Conservation (phyloP, 2,329 filamentous ascomycete genomes). For the Sordariomycetes sp. region DNA sequence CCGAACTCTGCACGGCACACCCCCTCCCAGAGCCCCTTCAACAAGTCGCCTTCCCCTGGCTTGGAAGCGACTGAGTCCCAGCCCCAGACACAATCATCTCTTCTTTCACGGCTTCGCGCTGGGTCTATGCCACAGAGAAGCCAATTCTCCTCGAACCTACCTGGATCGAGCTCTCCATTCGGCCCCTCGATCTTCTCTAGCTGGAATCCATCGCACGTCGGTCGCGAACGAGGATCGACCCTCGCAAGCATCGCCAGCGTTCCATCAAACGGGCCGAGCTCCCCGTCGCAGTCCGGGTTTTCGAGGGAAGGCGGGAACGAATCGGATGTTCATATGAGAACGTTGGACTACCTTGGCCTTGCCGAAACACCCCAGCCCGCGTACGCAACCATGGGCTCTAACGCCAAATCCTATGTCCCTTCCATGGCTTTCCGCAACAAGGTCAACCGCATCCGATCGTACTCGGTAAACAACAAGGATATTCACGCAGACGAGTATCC, state of each 20-base stretch:
- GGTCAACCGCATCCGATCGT: constrained; percentile 85
- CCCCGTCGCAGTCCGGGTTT: constrained; percentile 77
- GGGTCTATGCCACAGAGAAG: constrained; percentile 90
- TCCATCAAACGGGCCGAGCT: constrained; percentile 81
- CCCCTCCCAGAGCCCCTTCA: constrained; percentile 77
- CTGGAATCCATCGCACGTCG: constrained; percentile 60
- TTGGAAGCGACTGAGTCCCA: constrained; percentile 36
- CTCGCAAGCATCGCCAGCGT: constrained; percentile 76
- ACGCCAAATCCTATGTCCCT: constrained; percentile 66
- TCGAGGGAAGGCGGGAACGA: constrained; percentile 79
- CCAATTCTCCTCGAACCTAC: constrained; percentile 48
- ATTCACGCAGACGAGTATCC: constrained; percentile 89
- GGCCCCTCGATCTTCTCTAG: constrained; percentile 85
- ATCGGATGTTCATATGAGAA: constrained; percentile 79
- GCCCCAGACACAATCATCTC: constrained; percentile 53
- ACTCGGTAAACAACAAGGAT: constrained; percentile 97
- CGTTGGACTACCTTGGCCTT: constrained; percentile 88
- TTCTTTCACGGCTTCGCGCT: constrained; percentile 78
- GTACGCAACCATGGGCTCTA: constrained; percentile 64
- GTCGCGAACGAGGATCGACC: constrained; percentile 77
- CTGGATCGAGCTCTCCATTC: constrained; percentile 58
- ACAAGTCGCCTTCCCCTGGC: constrained; percentile 53
- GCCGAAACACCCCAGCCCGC: constrained; percentile 85
- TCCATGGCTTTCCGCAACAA: constrained; percentile 70
- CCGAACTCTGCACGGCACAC: constrained; percentile 78